phyloP scores from a whole-genome alignment of 2,329 filamentous ascomycete genomes.

The Fusarium citri region DNA sequence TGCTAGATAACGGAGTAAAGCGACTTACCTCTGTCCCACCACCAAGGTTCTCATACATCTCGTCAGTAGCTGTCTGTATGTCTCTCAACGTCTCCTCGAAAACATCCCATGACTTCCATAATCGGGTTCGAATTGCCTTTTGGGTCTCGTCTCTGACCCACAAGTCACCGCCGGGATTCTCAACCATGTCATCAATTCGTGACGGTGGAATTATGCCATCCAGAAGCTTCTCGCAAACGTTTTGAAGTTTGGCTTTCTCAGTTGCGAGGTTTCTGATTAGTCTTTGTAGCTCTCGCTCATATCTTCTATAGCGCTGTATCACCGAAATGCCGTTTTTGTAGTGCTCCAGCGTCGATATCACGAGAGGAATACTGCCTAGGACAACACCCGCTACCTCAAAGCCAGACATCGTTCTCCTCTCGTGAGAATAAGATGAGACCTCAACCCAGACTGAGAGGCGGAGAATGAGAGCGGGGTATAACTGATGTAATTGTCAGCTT shows the following conservation, averaged over 20 bases:
- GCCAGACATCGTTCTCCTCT: constrained; percentile 5
- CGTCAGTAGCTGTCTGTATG: not conserved
- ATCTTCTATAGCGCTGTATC: not conserved
- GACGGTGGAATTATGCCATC: not conserved
- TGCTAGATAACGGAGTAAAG: accelerated
- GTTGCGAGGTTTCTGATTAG: constrained; percentile 19
- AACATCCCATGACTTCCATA: constrained; percentile 5
- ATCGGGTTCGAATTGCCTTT: not conserved
- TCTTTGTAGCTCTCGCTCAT: constrained; percentile 1
- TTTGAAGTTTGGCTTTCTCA: constrained; percentile 8
- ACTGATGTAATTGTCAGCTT: not conserved
- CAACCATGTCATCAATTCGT: constrained; percentile 2
- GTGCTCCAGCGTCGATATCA: not conserved
- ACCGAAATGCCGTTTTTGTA: not conserved
- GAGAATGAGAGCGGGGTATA: not conserved
- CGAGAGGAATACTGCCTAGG: constrained; percentile 4
- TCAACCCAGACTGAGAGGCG: not conserved
- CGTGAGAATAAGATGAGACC: not conserved
- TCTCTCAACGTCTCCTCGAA: constrained; percentile 2
- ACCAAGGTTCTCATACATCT: not conserved
- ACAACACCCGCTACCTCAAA: constrained; percentile 10
- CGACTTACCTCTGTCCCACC: not conserved
- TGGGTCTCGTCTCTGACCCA: not conserved
- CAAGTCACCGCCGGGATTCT: not conserved
- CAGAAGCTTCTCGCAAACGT: constrained; percentile 23